A percentile compares a stretch with the other conserved stretches of the same genome.
These are phyloP conservation scores for Talaromyces verruculosus DNA, from an alignment of 2,329 filamentous ascomycete species.

Conservation along the genomic window DNA sequence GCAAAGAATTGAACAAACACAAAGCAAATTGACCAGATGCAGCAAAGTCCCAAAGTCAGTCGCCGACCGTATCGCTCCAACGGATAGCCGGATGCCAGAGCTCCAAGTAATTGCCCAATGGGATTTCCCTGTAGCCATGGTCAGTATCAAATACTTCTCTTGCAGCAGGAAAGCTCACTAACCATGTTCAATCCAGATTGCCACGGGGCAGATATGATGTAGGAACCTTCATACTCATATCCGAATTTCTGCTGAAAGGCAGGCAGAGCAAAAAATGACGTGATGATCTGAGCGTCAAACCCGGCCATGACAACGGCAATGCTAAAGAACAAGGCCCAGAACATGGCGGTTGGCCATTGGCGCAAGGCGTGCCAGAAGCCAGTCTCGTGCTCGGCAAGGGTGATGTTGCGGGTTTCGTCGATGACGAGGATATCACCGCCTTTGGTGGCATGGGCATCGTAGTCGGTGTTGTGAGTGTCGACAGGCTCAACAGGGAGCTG, in stretches of 20 bases:
- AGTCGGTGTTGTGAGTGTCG: not conserved
- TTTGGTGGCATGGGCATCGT: not conserved
- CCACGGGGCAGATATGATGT: constrained; percentile 52
- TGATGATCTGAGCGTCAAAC: constrained; percentile 65
- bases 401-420: constrained; percentile 20
- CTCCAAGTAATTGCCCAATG: constrained; percentile 51
- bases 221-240: constrained; percentile 47
- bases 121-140: constrained; percentile 25
- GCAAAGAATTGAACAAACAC: constrained; percentile 39
- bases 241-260: constrained; percentile 60
- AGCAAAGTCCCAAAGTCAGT: constrained; percentile 27
- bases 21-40: constrained; percentile 31
- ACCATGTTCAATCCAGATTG: constrained; percentile 50
- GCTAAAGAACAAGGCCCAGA: constrained; percentile 36
- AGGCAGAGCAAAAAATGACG: constrained; percentile 61
- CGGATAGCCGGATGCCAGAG: constrained; percentile 46
- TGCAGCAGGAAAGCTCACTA: not conserved
- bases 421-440: constrained; percentile 11
- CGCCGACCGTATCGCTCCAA: constrained; percentile 47
- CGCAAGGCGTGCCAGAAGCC: constrained; percentile 41
- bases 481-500: not conserved
- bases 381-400: constrained; percentile 34
- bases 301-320: constrained; percentile 43
- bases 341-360: constrained; percentile 48
- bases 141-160: not conserved